phyloP scores from a whole-genome alignment of 495 filamentous ascomycete genomes.

The Penicillium turbatum region DNA sequence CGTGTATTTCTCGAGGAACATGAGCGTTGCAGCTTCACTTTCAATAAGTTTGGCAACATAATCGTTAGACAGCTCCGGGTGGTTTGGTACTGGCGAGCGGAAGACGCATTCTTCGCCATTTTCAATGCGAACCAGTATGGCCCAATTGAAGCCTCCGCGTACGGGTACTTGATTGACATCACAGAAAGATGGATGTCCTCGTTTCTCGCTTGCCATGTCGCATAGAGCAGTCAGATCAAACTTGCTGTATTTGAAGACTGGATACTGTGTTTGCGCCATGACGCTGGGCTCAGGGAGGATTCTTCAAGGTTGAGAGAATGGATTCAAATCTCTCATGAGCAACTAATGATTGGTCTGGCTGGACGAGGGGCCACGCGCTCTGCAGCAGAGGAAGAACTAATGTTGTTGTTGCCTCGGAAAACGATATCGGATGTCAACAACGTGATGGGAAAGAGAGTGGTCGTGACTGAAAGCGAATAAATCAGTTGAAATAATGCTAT shows the following conservation, averaged over 20 bases:
- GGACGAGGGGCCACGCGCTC: too few relatives aligned
- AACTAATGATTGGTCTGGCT: too few relatives aligned
- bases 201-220: not conserved
- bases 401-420: too few relatives aligned
- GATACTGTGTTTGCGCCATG: not conserved
- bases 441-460: too few relatives aligned
- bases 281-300: not conserved
- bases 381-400: too few relatives aligned
- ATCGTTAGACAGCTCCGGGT: not conserved
- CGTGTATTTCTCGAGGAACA: not conserved
- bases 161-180: not conserved
- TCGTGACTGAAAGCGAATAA: too few relatives aligned
- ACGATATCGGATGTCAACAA: too few relatives aligned
- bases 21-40: not conserved
- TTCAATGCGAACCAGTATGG: not conserved
- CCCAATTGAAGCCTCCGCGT: not conserved
- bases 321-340: too few relatives aligned
- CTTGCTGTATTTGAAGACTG: not conserved
- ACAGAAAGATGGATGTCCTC: not conserved
- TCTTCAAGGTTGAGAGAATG: too few relatives aligned
- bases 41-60: not conserved
- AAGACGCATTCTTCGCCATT: not conserved
- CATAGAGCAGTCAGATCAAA: not conserved
- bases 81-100: not conserved
- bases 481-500: too few relatives aligned